Base-by-base conservation (phyloP, 768 basidiomycete species). In the Mycena galopus region DNA sequence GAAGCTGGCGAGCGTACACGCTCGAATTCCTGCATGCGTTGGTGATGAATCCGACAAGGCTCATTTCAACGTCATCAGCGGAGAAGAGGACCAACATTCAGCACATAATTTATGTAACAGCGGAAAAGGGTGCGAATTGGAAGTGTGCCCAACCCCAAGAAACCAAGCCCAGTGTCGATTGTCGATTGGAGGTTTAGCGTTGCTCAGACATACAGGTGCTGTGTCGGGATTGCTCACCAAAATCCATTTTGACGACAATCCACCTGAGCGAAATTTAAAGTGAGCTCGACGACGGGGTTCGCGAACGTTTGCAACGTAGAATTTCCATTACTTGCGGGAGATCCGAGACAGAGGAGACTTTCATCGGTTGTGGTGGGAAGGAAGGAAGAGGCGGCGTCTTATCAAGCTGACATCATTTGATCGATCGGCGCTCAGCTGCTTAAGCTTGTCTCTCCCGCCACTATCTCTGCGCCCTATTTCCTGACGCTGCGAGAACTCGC, bases 191-290 rank as follows among this genome's bases (percentile, higher is more conserved):
- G 33, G 57, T 37, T 8, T 37, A 37, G 35, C 16, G 35, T 37
- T 37, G 57, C 57, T 33, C 57, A 58, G 57, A 58, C 33, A 19
- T 30, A 23, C n/a, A 23, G 56, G 32, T 57, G 29, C 50, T 51
- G 50, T 51, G 50, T 51, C 50, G 50, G 21, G 53, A 55, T 55
- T 55, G 50, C 50, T 51, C 53, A 55, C 29, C 53, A 55, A 55
- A 55, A 55, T 55, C 53, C 53, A 29, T 30, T 32, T 14, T 55
- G 53, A 55, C 53, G 53, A 55, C 27, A 55, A 19, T 55, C 53
- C 53, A 55, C 27, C 17, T 29, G 53, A 55, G 53, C 53, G 25
- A 29, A 55, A 10, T 55, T 55, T 55, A 55, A 55, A 55, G 25
- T 32, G 53, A 32, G 53, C 53, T 44, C 42, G 42, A 44, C 16